Conservation (phyloP, 345 rosid genomes). For the Boechera stricta region DNA sequence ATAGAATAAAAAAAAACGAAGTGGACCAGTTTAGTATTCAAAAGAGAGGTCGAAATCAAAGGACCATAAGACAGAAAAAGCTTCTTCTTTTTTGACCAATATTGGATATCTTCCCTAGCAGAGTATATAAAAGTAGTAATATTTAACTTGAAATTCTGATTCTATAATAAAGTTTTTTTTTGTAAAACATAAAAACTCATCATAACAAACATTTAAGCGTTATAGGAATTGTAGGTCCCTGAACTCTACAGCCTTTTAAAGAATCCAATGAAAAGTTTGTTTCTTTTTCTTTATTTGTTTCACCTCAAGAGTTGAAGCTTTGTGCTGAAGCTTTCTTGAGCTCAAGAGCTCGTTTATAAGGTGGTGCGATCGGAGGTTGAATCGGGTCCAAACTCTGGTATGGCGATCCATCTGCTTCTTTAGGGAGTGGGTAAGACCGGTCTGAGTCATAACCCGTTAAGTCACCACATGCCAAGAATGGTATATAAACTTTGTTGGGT, state of each 20-base stretch:
- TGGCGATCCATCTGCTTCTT: conserved; percentile 67
- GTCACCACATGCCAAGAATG: conserved; percentile 90
- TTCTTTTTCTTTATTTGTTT: conserved; percentile 33
- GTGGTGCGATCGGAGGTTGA: conserved; percentile 94
- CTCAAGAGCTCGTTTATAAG: conserved; percentile 87
- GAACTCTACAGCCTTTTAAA: conserved; percentile 27
- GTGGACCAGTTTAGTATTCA: conserved; percentile 30
- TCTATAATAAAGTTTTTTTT: neutral
- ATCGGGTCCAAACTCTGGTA: conserved; percentile 88
- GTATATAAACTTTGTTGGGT: conserved; percentile 88
- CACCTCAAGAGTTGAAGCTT: conserved; percentile 50
- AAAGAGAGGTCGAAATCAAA: conserved; percentile 36
- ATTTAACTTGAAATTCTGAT: conserved; percentile 1
- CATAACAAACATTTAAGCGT: conserved; percentile 33
- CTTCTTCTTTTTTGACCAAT: conserved; percentile 39
- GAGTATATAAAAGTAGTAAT: neutral
- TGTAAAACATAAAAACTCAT: neutral
- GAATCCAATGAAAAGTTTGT: conserved; percentile 59
- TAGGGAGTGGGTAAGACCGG: conserved; percentile 86
- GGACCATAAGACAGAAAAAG: conserved; percentile 30
- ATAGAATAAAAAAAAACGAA: neutral
- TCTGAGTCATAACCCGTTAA: conserved; percentile 90
- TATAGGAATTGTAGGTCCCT: conserved; percentile 37
- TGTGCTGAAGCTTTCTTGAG: conserved; percentile 86
- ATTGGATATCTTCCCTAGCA: conserved; percentile 11